Evolutionary conservation across 2,329 filamentous ascomycete species (phyloP), one percentile per base, ranked within the genome.

Genomic region (Fusarium dimerum): DNA sequence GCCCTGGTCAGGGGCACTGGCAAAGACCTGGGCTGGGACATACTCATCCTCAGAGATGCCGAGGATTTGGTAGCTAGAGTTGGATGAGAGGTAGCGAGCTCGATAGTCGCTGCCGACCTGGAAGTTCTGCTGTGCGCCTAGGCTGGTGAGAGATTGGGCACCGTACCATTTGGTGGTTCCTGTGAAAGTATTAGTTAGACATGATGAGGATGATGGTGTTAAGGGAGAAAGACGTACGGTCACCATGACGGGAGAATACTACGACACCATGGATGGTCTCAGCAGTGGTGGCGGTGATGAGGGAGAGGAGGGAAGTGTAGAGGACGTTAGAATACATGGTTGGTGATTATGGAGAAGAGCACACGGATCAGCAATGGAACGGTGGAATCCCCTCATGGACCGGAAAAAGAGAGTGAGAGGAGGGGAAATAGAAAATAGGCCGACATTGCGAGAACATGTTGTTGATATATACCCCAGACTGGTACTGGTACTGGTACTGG

Each of bases 141-240:
- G 66, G 34, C 57, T 64, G n/a, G 69, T 72, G 45, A 72, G 59
- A 11, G 59, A 47, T 52, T 71, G 67, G 32, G 61, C 57, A 15
- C 64, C 64, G 47, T 71, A 72, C 59, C 68, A 67, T 58, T 72
- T 72, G 15, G 70, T 66, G 30, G 65, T 67, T 5, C 70, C 70
- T 72, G 34, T 3, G 13, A 5, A 5, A 47, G 61, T 26, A 45
- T 45, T 11, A 34, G 6, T 4, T 2, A n/a, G n/a, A n/a, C n/a
- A 34, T n/a, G 39, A 29, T 6, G 20, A 32, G 39, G n/a, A 18
- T 43, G 29, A 12, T 13, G 13, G 29, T 12, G 13, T n/a, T n/a
- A 26, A 9, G 10, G 13, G 15, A n/a, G 15, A 17, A 18, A 15
- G n/a, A 61, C 66, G 38, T 56, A 71, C 69, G 63, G 48, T 71